Evolutionary conservation across 1,284 basidiomycete species (phyloP).

Genomic region (Ceratobasidium sp.): DNA sequence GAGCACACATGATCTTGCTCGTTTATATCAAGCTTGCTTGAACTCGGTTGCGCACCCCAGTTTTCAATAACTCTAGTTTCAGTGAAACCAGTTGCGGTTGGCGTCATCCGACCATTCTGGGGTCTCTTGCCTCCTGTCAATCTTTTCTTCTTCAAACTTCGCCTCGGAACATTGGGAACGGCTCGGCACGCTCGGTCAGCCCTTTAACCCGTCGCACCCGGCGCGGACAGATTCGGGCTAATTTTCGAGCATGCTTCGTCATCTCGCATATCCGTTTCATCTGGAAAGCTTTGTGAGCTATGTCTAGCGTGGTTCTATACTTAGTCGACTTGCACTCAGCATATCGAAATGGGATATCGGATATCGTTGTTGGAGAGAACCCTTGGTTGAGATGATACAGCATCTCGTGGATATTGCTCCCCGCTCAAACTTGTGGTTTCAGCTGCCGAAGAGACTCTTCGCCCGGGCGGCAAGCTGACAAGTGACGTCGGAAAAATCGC

Average conservation of each 20-base stretch:
- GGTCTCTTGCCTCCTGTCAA: neutral
- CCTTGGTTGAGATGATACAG: neutral
- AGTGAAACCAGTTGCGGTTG: too few species aligned
- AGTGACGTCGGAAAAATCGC: neutral
- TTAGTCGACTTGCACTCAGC: neutral
- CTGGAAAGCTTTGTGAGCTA: neutral
- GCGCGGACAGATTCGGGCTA: neutral
- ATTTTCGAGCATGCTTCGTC: neutral
- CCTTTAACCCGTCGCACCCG: neutral
- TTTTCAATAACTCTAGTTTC: neutral
- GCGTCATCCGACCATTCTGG: neutral
- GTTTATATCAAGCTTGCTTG: neutral
- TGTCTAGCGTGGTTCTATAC: neutral
- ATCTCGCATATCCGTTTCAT: neutral
- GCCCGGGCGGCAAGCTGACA: neutral
- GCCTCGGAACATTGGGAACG: constrained; percentile 6
- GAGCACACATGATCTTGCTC: neutral
- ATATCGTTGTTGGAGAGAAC: neutral
- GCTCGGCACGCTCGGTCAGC: neutral
- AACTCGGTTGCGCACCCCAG: neutral
- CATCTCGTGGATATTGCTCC: neutral
- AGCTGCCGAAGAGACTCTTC: neutral
- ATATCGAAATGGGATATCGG: too few species aligned
- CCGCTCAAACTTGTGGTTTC: neutral
- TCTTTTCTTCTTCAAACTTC: neutral